Evolutionary conservation across 2,329 filamentous ascomycete species (phyloP).

Genomic region (Nothophaeocryptopus gaeumannii): DNA sequence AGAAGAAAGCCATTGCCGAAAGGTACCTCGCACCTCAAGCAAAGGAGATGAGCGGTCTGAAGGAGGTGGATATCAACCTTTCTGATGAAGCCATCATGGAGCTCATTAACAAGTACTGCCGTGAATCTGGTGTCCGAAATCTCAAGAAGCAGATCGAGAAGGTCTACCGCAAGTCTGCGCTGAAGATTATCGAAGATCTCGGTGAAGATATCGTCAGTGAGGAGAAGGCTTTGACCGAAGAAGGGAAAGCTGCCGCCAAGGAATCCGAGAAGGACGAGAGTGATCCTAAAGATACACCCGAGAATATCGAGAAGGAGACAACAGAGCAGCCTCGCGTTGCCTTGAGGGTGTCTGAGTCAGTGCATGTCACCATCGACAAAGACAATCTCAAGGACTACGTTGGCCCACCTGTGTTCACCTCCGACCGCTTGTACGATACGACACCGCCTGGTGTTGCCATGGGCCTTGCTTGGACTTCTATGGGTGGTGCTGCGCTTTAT

Average conservation of each 20-base stretch:
- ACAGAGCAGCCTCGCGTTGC: constrained; percentile 68
- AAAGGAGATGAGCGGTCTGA: constrained; percentile 88
- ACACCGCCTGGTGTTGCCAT: constrained; percentile 94
- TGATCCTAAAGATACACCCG: constrained; percentile 61
- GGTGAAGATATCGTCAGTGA: constrained; percentile 81
- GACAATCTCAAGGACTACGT: constrained; percentile 96
- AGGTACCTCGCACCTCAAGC: constrained; percentile 87
- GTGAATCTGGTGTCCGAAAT: constrained; percentile 94
- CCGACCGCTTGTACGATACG: constrained; percentile 89
- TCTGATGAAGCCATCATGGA: constrained; percentile 87
- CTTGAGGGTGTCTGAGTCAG: constrained; percentile 78
- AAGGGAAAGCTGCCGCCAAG: constrained; percentile 74
- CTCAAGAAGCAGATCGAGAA: constrained; percentile 99
- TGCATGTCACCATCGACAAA: constrained; percentile 82
- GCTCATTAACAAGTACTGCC: constrained; percentile 97
- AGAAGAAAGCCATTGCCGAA: constrained; percentile 98
- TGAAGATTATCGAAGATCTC: constrained; percentile 94
- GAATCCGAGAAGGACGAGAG: constrained; percentile 65
- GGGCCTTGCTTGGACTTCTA: constrained; percentile 96
- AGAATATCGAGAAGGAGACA: constrained; percentile 57
- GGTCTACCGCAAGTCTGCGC: constrained; percentile 92
- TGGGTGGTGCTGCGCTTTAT: constrained; percentile 94
- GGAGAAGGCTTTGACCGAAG: constrained; percentile 75
- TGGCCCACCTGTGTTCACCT: constrained; percentile 90
- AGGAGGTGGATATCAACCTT: constrained; percentile 85